phyloP scores from a whole-genome alignment of 139 green algal species.

The Chlorella vulgaris region DNA sequence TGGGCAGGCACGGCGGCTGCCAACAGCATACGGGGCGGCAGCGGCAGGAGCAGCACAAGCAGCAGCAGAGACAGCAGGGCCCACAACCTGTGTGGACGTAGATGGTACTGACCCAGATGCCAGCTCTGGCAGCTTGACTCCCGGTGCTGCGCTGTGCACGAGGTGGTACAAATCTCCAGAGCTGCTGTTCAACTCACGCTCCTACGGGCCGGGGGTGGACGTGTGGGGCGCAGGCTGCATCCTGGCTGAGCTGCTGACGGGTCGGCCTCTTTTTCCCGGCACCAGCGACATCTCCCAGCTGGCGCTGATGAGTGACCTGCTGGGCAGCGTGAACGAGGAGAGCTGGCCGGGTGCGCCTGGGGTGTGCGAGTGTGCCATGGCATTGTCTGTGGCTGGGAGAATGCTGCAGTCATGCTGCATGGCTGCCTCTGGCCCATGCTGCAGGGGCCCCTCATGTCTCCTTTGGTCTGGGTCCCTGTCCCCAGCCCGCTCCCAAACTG shows the following conservation, averaged over 20 bases:
- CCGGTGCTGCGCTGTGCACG: conserved; percentile 87
- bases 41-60: neutral
- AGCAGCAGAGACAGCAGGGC: conserved; percentile 50
- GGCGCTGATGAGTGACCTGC: conserved; percentile 73
- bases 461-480: no score
- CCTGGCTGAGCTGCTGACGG: conserved; percentile 86
- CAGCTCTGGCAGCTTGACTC: conserved; percentile 67
- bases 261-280: conserved; percentile 88
- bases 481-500: no score
- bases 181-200: conserved; percentile 83
- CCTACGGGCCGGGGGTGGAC: conserved; percentile 87
- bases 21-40: neutral
- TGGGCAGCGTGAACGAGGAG: conserved; percentile 63
- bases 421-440: neutral
- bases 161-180: conserved; percentile 94
- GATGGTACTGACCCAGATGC: no score
- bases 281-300: conserved; percentile 93
- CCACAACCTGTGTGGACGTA: no score
- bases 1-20: conserved; percentile 83
- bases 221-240: conserved; percentile 91
- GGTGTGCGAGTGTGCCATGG: neutral
- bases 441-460: no score
- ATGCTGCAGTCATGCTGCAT: neutral
- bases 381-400: neutral
- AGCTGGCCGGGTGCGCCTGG: conserved; percentile 47